These are phyloP conservation scores for Hygrophorus pudorinus DNA, from an alignment of 768 basidiomycete species.

Conservation along the genomic window DNA sequence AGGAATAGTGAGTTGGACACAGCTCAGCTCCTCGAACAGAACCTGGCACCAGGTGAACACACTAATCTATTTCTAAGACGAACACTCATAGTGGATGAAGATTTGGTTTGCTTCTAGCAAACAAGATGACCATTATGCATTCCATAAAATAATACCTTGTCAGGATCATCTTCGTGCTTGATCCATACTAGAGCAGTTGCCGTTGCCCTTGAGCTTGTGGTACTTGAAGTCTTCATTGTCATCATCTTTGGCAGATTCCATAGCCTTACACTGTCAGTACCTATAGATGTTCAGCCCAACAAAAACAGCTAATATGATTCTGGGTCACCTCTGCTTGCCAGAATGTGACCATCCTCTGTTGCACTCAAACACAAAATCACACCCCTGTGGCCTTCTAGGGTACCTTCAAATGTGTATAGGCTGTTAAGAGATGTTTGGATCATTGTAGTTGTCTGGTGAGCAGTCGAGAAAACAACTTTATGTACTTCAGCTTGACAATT, in stretches of 20 bases:
- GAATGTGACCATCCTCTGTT: no score
- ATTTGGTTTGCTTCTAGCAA: conserved; percentile 11
- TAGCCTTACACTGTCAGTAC: conserved; percentile 7
- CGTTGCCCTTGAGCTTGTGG: conserved; percentile 4
- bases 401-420: no score
- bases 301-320: no score
- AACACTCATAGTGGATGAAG: no score
- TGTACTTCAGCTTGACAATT: no score
- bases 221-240: not conserved
- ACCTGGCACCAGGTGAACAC: not conserved
- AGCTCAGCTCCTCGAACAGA: conserved; percentile 13
- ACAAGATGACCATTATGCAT: conserved; percentile 12
- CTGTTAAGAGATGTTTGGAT: no score
- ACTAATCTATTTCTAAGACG: no score
- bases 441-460: no score
- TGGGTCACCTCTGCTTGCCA: no score
- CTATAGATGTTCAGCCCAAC: not conserved
- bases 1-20: conserved; percentile 9
- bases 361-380: no score
- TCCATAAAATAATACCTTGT: conserved; percentile 10
- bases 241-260: conserved; percentile 6
- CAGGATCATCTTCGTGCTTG: conserved; percentile 10
- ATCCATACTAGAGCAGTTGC: conserved; percentile 12
- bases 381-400: no score
- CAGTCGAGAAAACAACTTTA: no score